Base-by-base conservation (phyloP, 352 stramenopile species). In the Phytophthora fragariae region DNA sequence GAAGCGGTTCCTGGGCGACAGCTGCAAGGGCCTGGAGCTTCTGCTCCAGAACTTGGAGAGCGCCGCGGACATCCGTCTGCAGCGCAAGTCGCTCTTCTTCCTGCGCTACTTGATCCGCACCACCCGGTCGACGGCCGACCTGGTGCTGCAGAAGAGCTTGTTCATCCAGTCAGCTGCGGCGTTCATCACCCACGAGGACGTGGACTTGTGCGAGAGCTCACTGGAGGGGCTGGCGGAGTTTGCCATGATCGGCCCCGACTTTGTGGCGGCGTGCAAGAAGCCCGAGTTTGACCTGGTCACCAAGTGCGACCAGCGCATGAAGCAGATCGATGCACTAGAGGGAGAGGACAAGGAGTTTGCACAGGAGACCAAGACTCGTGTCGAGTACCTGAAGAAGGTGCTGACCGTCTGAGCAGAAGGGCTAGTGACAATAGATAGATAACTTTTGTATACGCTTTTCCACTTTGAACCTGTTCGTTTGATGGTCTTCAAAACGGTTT, bases 1-100 rank as follows among this genome's bases (percentile, higher is more conserved):
- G 63, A 65, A 73, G 70, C 75, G 80, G 7, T 94, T 94, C 33
- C 62, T 97, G 2, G 80, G 78, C 17, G 75, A 81, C 7, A 76
- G 53, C 10, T 94, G 84, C 72, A 65, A 92, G 7, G 90, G 88
- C 0, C 74, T 95, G 2, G 50, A 73, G 9, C 74, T 95, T 35
- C 72, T 97, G 24, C 71, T 85, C 57, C 31, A 57, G n/a, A 92
- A 89, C 39, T 37, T 97, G 44, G 37, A 80, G 57, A n/a, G 60
- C 0, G 76, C 76, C 11, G 72, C 66, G 44, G 90, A 95, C 70
- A 67, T 95, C 47, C 84, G 88, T 5, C 74, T 97, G 57, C 84
- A 94, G 72, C 88, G 90, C 68, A 95, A 94, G 72, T 78, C 90
- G 65, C 76, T 97, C 11, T 97, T 97, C 69, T 90, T 97, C 57